Evolutionary conservation across 768 basidiomycete species (phyloP).

Genomic region (Fibroporia radiculosa): DNA sequence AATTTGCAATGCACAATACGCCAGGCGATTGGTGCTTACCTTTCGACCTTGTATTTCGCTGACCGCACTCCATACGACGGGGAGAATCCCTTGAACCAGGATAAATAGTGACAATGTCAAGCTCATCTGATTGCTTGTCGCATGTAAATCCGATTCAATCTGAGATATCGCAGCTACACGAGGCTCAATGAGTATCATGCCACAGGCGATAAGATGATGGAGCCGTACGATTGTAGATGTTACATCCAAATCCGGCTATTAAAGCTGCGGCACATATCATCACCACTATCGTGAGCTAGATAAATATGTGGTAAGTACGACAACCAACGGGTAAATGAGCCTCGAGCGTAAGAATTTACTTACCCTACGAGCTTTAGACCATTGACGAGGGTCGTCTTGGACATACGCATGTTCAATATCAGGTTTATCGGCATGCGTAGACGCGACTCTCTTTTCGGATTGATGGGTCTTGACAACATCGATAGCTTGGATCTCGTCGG

Average conservation of each 20-base stretch:
- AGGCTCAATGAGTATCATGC: neutral
- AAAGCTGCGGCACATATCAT: constrained; percentile 46
- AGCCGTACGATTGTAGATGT: constrained; percentile 57
- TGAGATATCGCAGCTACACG: constrained; percentile 52
- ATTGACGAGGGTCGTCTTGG: constrained; percentile 19
- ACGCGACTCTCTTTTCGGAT: neutral
- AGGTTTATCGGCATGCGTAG: neutral
- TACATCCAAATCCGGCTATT: constrained; percentile 49
- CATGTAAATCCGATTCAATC: constrained; percentile 52
- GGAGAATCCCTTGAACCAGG: constrained; percentile 58
- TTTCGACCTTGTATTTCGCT: constrained; percentile 75
- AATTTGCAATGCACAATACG: constrained; percentile 32
- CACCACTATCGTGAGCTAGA: constrained; percentile 28
- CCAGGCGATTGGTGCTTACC: constrained; percentile 28
- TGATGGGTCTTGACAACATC: no score
- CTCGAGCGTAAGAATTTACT: neutral
- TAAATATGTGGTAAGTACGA: neutral
- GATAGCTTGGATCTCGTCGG: no score
- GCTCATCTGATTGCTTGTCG: constrained; percentile 55
- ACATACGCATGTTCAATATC: constrained; percentile 23
- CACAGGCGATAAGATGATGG: neutral
- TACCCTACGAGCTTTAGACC: constrained; percentile 21
- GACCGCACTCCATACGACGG: constrained; percentile 59
- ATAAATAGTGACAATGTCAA: constrained; percentile 65
- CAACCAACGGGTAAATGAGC: neutral